These are phyloP conservation scores for Apiotrichum akiyoshidainum DNA, from an alignment of 1,284 basidiomycete species.

Conservation along the genomic window DNA sequence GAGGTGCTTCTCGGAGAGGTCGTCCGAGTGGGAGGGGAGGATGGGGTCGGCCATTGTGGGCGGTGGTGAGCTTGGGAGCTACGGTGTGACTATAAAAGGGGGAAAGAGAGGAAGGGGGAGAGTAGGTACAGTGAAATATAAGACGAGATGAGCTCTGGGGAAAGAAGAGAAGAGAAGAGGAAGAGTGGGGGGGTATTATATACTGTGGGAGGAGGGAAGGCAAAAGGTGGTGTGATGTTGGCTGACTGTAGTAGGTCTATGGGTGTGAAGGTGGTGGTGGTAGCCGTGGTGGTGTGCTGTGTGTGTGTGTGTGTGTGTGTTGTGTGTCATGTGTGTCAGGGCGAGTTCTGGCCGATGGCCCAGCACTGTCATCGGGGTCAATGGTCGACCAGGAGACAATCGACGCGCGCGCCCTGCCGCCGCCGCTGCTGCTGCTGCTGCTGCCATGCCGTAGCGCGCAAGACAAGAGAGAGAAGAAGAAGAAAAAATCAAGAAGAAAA, in stretches of 20 bases:
- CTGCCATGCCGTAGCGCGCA: too few relatives aligned
- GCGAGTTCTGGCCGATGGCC: too few relatives aligned
- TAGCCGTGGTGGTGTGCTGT: too few relatives aligned
- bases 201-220: background rate
- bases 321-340: too few relatives aligned
- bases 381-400: too few relatives aligned
- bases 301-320: background rate
- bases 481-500: background rate
- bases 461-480: too few relatives aligned
- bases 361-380: too few relatives aligned
- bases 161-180: background rate
- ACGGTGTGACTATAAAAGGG: background rate
- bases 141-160: background rate
- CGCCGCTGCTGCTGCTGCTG: too few relatives aligned
- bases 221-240: too few relatives aligned
- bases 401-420: too few relatives aligned
- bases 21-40: slow-evolving; percentile 11
- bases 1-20: slow-evolving; percentile 1
- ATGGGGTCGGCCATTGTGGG: slow-evolving; percentile 10
- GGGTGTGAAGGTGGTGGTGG: too few relatives aligned
- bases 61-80: background rate
- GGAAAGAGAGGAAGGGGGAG: background rate
- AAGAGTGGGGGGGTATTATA: too few relatives aligned
- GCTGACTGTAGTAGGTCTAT: background rate
- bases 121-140: background rate